Evolutionary conservation across 1,139 yeast species (phyloP), one percentile per base, ranked within the genome.

Genomic region (Hansenula lynferdii): DNA sequence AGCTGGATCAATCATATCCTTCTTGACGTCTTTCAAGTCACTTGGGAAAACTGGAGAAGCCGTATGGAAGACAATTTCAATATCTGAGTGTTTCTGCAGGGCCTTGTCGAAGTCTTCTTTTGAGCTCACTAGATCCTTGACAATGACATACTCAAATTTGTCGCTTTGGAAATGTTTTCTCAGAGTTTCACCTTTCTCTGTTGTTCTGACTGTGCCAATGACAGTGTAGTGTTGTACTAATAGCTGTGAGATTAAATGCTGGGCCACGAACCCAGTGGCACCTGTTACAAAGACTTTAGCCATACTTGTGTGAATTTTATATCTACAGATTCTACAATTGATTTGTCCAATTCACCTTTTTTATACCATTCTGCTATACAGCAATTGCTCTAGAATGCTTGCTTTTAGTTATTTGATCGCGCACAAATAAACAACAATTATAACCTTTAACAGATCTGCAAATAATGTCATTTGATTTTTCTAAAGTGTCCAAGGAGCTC

Each of bases 231-330:
- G 51, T 18, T 57, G 49, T 11, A 47, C 39, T 18, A 58, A 31
- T 23, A 66, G 50, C 32, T 49, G 57, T 20, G 51, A 38, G 28
- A 62, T 57, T 14, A 70, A 58, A 44, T 72, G 73, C 43, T 65
- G 69, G 23, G 78, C 77, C 44, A 73, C 67, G 48, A 62, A 73
- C 8, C 79, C 79, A 18, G 70, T 60, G 16, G 75, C 75, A 22
- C 79, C 79, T 5, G 77, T 64, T 23, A 73, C 60, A 35, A 69
- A 67, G 14, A 67, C 70, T 18, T 31, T 31, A 3, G 34, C 6
- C 32, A 29, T 29, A 3, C 16, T 26, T 20, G 22, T 7, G 8
- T 20, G 8, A 20, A 20, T 8, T 20, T n/a, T n/a, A n/a, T n/a
- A n/a, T n/a, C n/a, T n/a, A n/a, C n/a, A n/a, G n/a, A n/a, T n/a